Percentiles rank a stretch among this genome's conserved stretches.
Conservation (phyloP, 2,329 filamentous ascomycete genomes). For the Venturia carpophila region DNA sequence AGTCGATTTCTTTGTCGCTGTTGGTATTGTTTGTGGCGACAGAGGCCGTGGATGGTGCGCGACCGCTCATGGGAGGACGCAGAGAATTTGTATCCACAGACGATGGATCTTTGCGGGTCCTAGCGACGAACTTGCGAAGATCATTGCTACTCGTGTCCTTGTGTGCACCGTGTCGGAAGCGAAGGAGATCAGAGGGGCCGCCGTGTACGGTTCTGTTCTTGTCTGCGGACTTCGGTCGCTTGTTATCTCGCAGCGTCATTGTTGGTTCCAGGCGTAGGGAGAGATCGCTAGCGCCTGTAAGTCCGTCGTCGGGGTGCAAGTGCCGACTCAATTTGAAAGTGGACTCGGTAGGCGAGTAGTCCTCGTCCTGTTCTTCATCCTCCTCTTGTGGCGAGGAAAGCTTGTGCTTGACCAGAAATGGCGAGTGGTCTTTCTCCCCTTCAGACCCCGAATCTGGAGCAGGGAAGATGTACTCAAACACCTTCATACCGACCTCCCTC, state of each 20-base stretch:
- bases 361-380: constrained; percentile 35
- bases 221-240: constrained; percentile 25
- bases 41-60: constrained; percentile 4
- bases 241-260: constrained; percentile 47
- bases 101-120: not conserved
- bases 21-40: not conserved
- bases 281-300: constrained; percentile 61
- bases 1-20: constrained; percentile 7
- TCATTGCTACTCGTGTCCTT: constrained; percentile 15
- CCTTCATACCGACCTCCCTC: constrained; percentile 79
- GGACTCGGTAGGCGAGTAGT: constrained; percentile 11
- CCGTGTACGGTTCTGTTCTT: constrained; percentile 22
- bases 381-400: constrained; percentile 38
- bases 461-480: constrained; percentile 98
- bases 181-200: constrained; percentile 22
- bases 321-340: not conserved
- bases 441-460: constrained; percentile 52
- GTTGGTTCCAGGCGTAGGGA: constrained; percentile 80
- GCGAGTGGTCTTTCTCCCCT: constrained; percentile 48
- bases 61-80: constrained; percentile 7
- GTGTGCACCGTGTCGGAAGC: constrained; percentile 11
- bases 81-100: not conserved
- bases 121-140: constrained; percentile 6
- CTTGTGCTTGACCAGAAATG: constrained; percentile 51
- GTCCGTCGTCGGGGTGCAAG: constrained; percentile 23